Evolutionary conservation across 129 eudicot genomes (phyloP).

Genomic region (Logfia minima): DNA sequence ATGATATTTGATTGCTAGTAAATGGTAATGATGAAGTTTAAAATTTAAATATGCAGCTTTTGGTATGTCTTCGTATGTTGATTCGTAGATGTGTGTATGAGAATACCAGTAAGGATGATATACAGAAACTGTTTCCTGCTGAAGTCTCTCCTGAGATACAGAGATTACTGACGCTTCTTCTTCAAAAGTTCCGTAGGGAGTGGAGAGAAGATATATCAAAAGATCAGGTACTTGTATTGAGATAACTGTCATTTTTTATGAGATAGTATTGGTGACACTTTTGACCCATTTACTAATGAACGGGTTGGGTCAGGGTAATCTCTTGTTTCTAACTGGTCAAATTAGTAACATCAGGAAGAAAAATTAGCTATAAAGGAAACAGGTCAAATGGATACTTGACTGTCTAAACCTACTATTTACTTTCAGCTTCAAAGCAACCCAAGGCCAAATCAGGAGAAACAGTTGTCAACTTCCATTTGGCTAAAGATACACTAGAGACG

Average conservation of each 20-base stretch:
- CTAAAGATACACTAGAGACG: constrained; percentile 60
- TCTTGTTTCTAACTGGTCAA: background rate
- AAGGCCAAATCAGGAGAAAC: constrained; percentile 42
- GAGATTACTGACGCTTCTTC: constrained; percentile 63
- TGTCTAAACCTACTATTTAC: constrained; percentile 7
- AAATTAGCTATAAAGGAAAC: too few species aligned
- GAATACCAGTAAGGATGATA: constrained; percentile 55
- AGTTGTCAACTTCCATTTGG: constrained; percentile 51
- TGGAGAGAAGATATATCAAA: constrained; percentile 68
- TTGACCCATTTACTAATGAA: background rate
- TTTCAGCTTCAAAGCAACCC: constrained; percentile 50
- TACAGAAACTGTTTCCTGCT: constrained; percentile 65
- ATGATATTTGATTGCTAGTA: constrained; percentile 6
- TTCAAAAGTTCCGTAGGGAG: constrained; percentile 67
- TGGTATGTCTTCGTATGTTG: constrained; percentile 77
- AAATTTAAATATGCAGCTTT: constrained; percentile 51
- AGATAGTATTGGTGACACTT: constrained; percentile 14
- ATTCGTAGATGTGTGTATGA: constrained; percentile 71
- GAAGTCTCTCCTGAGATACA: constrained; percentile 53
- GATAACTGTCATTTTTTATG: background rate
- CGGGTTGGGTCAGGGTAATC: background rate
- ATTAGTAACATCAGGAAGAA: background rate
- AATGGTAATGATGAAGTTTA: background rate
- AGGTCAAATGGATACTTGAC: constrained; percentile 1
- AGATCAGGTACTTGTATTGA: constrained; percentile 49